Percentiles rank a stretch among this genome's conserved stretches.
These are phyloP conservation scores for Puccinia hordei DNA, from an alignment of 1,284 basidiomycete species.

Conservation along the genomic window DNA sequence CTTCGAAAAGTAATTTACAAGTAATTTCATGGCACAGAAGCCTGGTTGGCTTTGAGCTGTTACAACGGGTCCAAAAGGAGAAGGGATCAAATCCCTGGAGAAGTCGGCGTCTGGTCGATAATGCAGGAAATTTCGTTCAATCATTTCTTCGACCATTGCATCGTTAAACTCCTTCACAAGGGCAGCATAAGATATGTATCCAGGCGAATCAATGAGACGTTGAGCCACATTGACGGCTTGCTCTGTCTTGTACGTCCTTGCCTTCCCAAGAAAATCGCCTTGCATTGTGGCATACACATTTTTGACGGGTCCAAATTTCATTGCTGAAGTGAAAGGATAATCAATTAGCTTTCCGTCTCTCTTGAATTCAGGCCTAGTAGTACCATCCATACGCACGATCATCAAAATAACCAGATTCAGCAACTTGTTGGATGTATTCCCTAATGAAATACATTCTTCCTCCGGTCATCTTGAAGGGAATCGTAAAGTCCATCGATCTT, in stretches of 20 bases:
- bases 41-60: background rate
- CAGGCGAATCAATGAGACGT: background rate
- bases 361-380: background rate
- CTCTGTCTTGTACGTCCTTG: background rate
- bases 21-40: background rate
- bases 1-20: too few relatives aligned
- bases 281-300: background rate
- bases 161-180: background rate
- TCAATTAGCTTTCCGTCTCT: background rate
- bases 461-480: too few relatives aligned
- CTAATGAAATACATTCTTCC: too few relatives aligned
- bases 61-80: background rate
- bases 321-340: background rate
- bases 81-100: background rate
- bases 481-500: too few relatives aligned
- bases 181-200: background rate
- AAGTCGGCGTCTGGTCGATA: background rate
- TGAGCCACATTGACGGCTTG: background rate
- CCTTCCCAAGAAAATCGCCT: background rate
- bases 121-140: background rate
- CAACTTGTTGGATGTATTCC: too few relatives aligned
- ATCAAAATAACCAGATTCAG: background rate
- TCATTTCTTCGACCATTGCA: background rate
- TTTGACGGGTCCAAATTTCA: background rate
- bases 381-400: conserved; percentile 10